Conservation (phyloP, 1,284 basidiomycete species). For the Erythrobasidium hasegawianum region DNA sequence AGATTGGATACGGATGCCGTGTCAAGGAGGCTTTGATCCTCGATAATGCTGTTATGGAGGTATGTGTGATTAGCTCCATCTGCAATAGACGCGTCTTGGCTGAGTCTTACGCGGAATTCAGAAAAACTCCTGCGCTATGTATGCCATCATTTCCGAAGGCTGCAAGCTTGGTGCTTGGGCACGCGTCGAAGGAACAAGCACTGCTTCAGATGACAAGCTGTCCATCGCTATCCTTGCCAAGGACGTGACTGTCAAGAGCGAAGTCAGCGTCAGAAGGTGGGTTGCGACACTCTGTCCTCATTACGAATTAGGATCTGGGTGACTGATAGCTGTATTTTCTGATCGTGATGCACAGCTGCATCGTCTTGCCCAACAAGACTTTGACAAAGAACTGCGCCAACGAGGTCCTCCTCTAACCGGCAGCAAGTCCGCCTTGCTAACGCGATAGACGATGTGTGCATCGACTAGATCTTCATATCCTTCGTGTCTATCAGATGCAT, state of each 20-base stretch:
- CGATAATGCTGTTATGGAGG: conserved; percentile 52
- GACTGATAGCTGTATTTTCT: neutral
- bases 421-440: no score
- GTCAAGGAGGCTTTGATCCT: conserved; percentile 55
- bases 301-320: conserved; percentile 32
- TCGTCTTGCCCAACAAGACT: conserved; percentile 55
- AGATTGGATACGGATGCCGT: conserved; percentile 52
- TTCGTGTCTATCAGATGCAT: no score
- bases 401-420: conserved; percentile 52
- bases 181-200: conserved; percentile 52
- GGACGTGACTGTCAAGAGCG: conserved; percentile 51
- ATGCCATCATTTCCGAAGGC: conserved; percentile 52
- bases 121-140: conserved; percentile 53
- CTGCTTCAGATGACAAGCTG: conserved; percentile 48
- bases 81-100: neutral
- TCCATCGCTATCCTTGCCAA: conserved; percentile 54
- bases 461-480: no score
- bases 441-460: no score
- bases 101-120: conserved; percentile 28
- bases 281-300: conserved; percentile 36
- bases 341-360: conserved; percentile 48
- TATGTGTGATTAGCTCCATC: conserved; percentile 33
- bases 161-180: conserved; percentile 54
- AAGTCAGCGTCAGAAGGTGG: conserved; percentile 48
- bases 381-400: conserved; percentile 51